A percentile compares a stretch with the other conserved stretches of the same genome.
phyloP scores from a whole-genome alignment of 108 stramenopile species.

The Stephanodiscus triporus region DNA sequence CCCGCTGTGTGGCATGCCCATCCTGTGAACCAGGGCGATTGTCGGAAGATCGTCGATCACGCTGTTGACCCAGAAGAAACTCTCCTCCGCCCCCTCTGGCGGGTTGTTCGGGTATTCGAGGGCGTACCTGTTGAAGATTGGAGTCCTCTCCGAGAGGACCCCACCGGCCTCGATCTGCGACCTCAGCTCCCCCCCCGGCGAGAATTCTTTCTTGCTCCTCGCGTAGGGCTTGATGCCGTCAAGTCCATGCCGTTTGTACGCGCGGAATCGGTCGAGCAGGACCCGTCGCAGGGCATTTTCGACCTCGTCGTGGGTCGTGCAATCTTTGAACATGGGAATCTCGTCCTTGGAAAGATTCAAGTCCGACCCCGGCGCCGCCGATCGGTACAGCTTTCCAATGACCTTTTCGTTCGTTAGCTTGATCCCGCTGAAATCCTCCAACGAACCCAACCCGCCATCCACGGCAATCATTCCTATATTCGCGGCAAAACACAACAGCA shows the following conservation, averaged over 20 bases:
- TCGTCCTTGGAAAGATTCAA: conserved; percentile 61
- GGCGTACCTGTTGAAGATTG: conserved; percentile 46
- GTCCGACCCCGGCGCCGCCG: conserved; percentile 38
- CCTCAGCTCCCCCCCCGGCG: conserved; percentile 51
- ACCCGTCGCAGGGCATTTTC: conserved; percentile 48
- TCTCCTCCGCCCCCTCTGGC: conserved; percentile 46
- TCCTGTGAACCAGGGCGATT: conserved; percentile 52
- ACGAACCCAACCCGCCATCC: conserved; percentile 44
- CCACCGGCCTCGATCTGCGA: conserved; percentile 41
- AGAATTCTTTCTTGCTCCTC: conserved; percentile 49
- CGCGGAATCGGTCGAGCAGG: conserved; percentile 48
- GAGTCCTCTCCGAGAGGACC: conserved; percentile 41
- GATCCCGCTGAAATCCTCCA: conserved; percentile 51
- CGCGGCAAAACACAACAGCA: background rate
- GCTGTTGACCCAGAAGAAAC: conserved; percentile 61
- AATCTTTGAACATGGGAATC: conserved; percentile 43
- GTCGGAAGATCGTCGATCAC: conserved; percentile 65
- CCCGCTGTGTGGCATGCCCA: conserved; percentile 43
- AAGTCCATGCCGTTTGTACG: conserved; percentile 53
- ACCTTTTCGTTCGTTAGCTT: conserved; percentile 38
- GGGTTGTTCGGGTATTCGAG: conserved; percentile 60
- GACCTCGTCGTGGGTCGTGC: conserved; percentile 49
- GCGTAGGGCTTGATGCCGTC: conserved; percentile 56
- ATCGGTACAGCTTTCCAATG: conserved; percentile 49
- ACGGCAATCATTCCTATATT: conserved; percentile 47